Conservation (phyloP, 345 rosid species). For the Anacardium occidentale region DNA sequence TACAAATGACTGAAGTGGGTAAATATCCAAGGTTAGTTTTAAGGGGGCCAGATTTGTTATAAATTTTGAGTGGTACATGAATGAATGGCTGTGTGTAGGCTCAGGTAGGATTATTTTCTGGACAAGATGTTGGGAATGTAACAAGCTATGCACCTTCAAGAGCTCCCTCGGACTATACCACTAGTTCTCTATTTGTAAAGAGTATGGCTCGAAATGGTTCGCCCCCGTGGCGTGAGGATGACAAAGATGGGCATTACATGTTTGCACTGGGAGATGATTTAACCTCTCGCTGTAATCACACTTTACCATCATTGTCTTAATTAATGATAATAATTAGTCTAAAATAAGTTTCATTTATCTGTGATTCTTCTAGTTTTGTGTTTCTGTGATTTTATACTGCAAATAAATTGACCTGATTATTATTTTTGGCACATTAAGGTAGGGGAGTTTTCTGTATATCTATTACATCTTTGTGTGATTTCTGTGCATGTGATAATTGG, state of each 20-base stretch:
- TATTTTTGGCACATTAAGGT: not conserved
- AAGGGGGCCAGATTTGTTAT: slow-evolving; percentile 29
- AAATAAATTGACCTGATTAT: not conserved
- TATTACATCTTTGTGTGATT: no score
- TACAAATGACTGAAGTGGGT: not conserved
- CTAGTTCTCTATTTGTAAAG: slow-evolving; percentile 44
- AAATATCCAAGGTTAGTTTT: slow-evolving; percentile 2
- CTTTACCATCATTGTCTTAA: slow-evolving; percentile 38
- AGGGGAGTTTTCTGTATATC: no score
- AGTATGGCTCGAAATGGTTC: slow-evolving; percentile 71
- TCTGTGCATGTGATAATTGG: not conserved
- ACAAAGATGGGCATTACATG: slow-evolving; percentile 98
- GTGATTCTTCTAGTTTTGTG: not conserved
- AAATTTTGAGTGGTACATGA: slow-evolving; percentile 62
- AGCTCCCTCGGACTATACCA: slow-evolving; percentile 54
- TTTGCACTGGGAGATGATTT: slow-evolving; percentile 93
- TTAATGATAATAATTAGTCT: slow-evolving; percentile 5
- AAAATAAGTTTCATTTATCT: no score
- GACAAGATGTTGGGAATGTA: slow-evolving; percentile 82
- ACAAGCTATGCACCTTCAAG: slow-evolving; percentile 77
- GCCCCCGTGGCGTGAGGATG: slow-evolving; percentile 91
- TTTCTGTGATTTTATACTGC: no score
- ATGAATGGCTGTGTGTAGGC: slow-evolving; percentile 92
- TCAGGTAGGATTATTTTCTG: slow-evolving; percentile 94
- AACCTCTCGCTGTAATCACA: slow-evolving; percentile 88